A percentile compares a stretch with the other conserved stretches of the same genome.
Evolutionary conservation across 2,329 filamentous ascomycete species (phyloP).

Genomic region (Paracorniculantispora psalliotae): DNA sequence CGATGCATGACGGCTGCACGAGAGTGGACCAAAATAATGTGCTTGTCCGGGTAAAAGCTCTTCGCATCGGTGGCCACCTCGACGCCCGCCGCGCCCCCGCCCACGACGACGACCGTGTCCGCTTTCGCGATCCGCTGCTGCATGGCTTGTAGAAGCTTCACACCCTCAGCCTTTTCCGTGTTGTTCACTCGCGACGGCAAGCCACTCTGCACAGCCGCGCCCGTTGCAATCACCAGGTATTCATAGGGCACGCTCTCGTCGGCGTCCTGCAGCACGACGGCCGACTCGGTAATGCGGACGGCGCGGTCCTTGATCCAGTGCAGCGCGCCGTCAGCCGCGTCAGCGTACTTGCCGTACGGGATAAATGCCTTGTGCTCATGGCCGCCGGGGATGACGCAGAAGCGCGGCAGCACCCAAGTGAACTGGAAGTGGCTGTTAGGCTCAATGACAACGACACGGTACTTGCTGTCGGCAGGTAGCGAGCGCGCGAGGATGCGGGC

Average conservation of each 20-base stretch:
- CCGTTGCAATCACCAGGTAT: constrained; percentile 55
- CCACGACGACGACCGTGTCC: constrained; percentile 44
- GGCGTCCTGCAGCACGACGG: constrained; percentile 35
- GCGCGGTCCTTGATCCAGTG: constrained; percentile 42
- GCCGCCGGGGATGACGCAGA: constrained; percentile 44
- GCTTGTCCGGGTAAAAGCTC: constrained; percentile 49
- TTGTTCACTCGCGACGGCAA: constrained; percentile 45
- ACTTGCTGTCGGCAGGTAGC: constrained; percentile 41
- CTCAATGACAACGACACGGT: constrained; percentile 52
- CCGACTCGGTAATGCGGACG: constrained; percentile 28
- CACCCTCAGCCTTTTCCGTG: constrained; percentile 37
- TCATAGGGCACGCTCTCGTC: constrained; percentile 46
- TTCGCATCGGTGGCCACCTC: constrained; percentile 58
- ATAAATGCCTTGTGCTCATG: constrained; percentile 58
- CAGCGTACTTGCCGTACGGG: constrained; percentile 46
- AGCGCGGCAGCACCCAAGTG: constrained; percentile 55
- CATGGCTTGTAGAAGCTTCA: constrained; percentile 38
- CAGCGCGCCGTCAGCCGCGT: constrained; percentile 27
- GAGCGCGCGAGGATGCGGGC: constrained; percentile 43
- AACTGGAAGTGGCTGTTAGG: constrained; percentile 58
- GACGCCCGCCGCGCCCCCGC: constrained; percentile 58
- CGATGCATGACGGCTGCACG: constrained; percentile 46
- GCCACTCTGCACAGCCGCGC: constrained; percentile 38
- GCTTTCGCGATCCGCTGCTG: constrained; percentile 42
- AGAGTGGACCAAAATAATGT: constrained; percentile 54